Conservation (phyloP, 768 basidiomycete genomes). For the Rhodocollybia butyracea region DNA sequence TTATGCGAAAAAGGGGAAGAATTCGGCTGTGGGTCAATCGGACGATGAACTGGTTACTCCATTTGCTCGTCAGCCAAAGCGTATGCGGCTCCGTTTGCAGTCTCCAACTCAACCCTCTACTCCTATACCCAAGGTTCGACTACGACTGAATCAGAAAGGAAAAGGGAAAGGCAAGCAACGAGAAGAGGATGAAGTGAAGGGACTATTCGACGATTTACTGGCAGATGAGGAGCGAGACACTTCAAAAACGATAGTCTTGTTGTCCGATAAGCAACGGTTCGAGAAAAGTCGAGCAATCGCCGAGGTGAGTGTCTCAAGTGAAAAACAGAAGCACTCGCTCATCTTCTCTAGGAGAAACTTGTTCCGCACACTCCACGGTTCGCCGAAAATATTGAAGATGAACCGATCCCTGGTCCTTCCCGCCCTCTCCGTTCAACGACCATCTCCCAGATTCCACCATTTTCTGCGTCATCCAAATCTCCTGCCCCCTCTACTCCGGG, state of each 20-base stretch:
- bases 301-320: constrained; percentile 51
- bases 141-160: constrained; percentile 56
- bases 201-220: constrained; percentile 86
- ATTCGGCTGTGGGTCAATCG: constrained; percentile 10
- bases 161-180: constrained; percentile 66
- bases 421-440: constrained; percentile 62
- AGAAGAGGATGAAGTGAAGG: constrained; percentile 58
- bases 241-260: constrained; percentile 58
- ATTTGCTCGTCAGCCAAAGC: constrained; percentile 35
- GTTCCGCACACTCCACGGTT: constrained; percentile 33
- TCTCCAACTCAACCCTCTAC: constrained; percentile 33
- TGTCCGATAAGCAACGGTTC: constrained; percentile 65
- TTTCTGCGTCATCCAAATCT: constrained; percentile 34
- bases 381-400: constrained; percentile 16
- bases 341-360: constrained; percentile 43
- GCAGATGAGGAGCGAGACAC: constrained; percentile 66
- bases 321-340: constrained; percentile 1
- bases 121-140: constrained; percentile 40
- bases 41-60: constrained; percentile 21
- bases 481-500: constrained; percentile 41
- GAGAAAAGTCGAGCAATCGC: constrained; percentile 68
- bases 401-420: constrained; percentile 47
- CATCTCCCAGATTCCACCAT: constrained; percentile 38
- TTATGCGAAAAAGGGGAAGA: constrained; percentile 14
- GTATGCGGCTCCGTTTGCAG: constrained; percentile 42